Base-by-base conservation (phyloP, 2,329 filamentous ascomycete genomes). In the Zasmidium citrigriseum region DNA sequence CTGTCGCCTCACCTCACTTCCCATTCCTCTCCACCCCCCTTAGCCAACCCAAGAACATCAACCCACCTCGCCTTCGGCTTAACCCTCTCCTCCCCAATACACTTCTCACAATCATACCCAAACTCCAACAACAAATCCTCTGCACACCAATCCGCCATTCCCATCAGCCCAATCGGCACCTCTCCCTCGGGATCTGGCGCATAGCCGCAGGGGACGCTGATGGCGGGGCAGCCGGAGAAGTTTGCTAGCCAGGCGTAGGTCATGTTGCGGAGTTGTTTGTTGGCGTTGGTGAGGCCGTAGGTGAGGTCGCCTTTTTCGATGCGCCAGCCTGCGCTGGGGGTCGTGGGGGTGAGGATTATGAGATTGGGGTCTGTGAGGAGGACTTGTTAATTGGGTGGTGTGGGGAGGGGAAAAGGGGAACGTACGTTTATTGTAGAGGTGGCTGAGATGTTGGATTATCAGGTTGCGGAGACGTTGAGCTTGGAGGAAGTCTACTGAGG, bases 171-270 rank as follows among this genome's bases (percentile, higher is more conserved):
- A 22, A 84, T 73, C 0, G 82, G 82, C 1, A 84, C 72, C 66
- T 78, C 82, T 0, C 88, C 89, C 64, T 82, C 77, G 4, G 76
- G 75, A 0, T 83, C 79, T 23, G 84, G 77, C 2, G 79, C 82
- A 75, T 92, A 96, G 0, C 90, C 92, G 11, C 90, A 86, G 0
- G 93, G 91, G 34, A 86, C 86, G 47, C 80, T 86, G 12, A 96
- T 83, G 1, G 90, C 86, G 0, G 93, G 93, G 50, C 87, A 87
- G 0, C 93, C 93, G 0, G 82, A 85, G 66, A 91, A 87, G 74
- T 97, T 97, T 5, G 92, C 89, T 34, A 96, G 75, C 83, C 89
- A 96, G 16, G 90, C 86, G 75, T 91, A 96, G 20, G 44, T 52
- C 91, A 96, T 96, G 70, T 85, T 90, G 23, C 83, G 80, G n/a